These are phyloP conservation scores for Penicillium psychrosexuale DNA, from an alignment of 2,329 filamentous ascomycete genomes.

Conservation along the genomic window DNA sequence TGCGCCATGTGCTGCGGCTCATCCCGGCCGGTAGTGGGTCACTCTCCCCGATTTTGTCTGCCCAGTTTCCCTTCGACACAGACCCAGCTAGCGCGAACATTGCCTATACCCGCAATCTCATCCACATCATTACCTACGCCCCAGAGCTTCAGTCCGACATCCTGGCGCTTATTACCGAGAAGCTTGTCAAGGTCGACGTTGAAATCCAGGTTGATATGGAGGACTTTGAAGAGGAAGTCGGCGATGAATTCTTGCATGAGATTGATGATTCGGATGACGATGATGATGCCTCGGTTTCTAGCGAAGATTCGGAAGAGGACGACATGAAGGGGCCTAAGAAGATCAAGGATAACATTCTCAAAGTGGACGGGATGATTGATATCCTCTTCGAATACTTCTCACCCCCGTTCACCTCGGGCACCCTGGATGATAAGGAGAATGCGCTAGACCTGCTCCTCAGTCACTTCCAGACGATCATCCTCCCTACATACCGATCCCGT, in stretches of 20 bases:
- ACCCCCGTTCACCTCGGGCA: slow-evolving; percentile 66
- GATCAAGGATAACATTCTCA: slow-evolving; percentile 78
- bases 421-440: slow-evolving; percentile 65
- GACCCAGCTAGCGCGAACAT: slow-evolving; percentile 77
- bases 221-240: slow-evolving; percentile 84
- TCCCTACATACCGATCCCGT: slow-evolving; percentile 86
- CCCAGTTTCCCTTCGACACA: slow-evolving; percentile 71
- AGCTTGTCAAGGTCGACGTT: slow-evolving; percentile 89
- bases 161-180: slow-evolving; percentile 76
- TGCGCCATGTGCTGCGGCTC: slow-evolving; percentile 73
- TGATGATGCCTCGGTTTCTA: slow-evolving; percentile 66
- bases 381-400: slow-evolving; percentile 81
- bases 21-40: slow-evolving; percentile 74
- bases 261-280: slow-evolving; percentile 48
- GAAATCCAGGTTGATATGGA: slow-evolving; percentile 93
- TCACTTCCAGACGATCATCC: slow-evolving; percentile 82
- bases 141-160: slow-evolving; percentile 76
- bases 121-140: slow-evolving; percentile 73
- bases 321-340: slow-evolving; percentile 56
- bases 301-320: slow-evolving; percentile 57
- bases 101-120: slow-evolving; percentile 81
- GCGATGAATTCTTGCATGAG: slow-evolving; percentile 62
- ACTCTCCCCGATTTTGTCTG: slow-evolving; percentile 63
- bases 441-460: slow-evolving; percentile 75
- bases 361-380: slow-evolving; percentile 87